Conservation (phyloP, 306 rosid genomes). For the Trifolium dubium region DNA sequence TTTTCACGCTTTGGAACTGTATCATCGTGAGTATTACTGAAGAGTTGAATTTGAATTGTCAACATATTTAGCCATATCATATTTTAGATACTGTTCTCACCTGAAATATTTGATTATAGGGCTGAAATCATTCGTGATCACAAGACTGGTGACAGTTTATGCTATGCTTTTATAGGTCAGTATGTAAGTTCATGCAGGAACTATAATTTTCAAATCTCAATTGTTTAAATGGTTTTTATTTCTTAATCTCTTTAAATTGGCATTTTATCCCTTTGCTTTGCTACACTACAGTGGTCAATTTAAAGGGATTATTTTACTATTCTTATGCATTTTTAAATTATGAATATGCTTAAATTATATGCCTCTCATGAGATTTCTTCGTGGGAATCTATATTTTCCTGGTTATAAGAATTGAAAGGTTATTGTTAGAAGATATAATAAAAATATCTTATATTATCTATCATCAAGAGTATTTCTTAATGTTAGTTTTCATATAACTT, state of each 20-base stretch:
- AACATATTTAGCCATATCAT: conserved; percentile 31
- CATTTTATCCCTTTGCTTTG: not conserved
- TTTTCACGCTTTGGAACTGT: conserved; percentile 93
- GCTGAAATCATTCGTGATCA: conserved; percentile 93
- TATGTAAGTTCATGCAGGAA: conserved; percentile 33
- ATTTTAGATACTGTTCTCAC: conserved; percentile 40
- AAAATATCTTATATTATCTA: not conserved
- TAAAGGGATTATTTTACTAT: not conserved
- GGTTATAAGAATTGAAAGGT: not conserved
- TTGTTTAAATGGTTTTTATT: conserved; percentile 13
- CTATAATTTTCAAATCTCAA: not conserved
- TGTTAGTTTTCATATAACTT: too few relatives aligned
- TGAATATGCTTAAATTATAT: not conserved
- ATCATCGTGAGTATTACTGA: conserved; percentile 64
- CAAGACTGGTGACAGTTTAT: conserved; percentile 92
- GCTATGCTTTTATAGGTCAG: conserved; percentile 95
- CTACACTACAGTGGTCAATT: not conserved
- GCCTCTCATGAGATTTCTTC: not conserved
- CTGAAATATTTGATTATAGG: conserved; percentile 56
- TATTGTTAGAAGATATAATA: not conserved
- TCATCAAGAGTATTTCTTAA: too few relatives aligned
- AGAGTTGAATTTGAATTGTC: conserved; percentile 38
- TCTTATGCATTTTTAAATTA: not conserved
- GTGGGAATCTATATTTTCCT: conserved; percentile 1
- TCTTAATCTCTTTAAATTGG: not conserved